A percentile compares a stretch with the other conserved stretches of the same genome.
Evolutionary conservation across 805 yeast genomes (phyloP).

Genomic region (Wickerhamomyces chaumierensis): DNA sequence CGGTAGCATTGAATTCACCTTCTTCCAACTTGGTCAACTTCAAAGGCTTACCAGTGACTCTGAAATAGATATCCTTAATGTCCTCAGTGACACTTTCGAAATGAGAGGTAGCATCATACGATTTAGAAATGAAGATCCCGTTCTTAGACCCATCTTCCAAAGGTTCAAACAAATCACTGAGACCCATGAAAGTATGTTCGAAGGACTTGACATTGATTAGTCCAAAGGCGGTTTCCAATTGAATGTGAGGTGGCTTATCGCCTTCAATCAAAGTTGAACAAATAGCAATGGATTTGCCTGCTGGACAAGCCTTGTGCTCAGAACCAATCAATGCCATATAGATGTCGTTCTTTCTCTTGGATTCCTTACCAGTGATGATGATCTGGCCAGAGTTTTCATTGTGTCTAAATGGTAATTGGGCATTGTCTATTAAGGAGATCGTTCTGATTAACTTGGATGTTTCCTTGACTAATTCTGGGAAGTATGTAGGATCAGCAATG

Average conservation of each 20-base stretch:
- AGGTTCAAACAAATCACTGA: constrained; percentile 87
- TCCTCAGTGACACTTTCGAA: constrained; percentile 95
- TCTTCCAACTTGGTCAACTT: constrained; percentile 23
- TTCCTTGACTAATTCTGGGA: constrained; percentile 50
- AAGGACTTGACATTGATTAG: constrained; percentile 59
- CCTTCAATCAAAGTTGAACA: constrained; percentile 93
- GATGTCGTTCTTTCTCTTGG: constrained; percentile 85
- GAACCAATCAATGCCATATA: constrained; percentile 85
- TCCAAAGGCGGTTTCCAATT: constrained; percentile 88
- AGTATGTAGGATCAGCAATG: constrained; percentile 96
- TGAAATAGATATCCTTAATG: constrained; percentile 84
- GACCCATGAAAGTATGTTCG: constrained; percentile 66
- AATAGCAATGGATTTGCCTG: constrained; percentile 85
- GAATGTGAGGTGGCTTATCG: constrained; percentile 85
- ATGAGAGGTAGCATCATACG: constrained; percentile 91
- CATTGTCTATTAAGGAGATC: constrained; percentile 62
- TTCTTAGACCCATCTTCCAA: constrained; percentile 69
- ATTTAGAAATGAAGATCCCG: constrained; percentile 71
- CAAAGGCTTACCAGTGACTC: constrained; percentile 87
- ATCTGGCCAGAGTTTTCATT: constrained; percentile 87
- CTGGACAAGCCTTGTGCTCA: constrained; percentile 82
- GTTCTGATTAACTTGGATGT: constrained; percentile 29
- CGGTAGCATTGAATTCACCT: constrained; percentile 18
- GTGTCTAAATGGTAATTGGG: constrained; percentile 67
- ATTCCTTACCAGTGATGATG: constrained; percentile 94